These are phyloP conservation scores for Malassezia dermatis DNA, from an alignment of 1,284 basidiomycete species.

Conservation along the genomic window DNA sequence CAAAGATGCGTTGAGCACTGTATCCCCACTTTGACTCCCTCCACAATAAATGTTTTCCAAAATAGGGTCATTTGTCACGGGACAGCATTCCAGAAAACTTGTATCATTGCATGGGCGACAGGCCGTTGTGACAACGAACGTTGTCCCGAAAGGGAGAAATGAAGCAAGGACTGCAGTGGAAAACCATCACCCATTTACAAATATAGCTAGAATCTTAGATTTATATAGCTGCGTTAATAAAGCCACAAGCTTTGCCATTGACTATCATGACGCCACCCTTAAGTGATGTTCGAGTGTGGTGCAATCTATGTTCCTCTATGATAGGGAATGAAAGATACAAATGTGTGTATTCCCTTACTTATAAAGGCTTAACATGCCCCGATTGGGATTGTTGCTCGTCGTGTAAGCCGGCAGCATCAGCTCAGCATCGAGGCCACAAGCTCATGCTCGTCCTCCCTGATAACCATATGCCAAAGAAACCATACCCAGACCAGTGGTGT, in stretches of 20 bases:
- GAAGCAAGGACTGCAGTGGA: too few species aligned
- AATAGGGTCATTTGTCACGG: background rate
- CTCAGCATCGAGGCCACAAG: constrained; percentile 21
- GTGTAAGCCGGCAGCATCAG: constrained; percentile 2
- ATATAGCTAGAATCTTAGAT: too few species aligned
- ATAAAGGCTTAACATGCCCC: constrained; percentile 19
- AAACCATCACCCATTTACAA: background rate
- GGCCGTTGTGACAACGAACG: too few species aligned
- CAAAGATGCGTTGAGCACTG: background rate
- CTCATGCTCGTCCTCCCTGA: constrained; percentile 8
- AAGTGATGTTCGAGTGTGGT: background rate
- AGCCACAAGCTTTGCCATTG: background rate
- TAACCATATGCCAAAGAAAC: constrained; percentile 3
- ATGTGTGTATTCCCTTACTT: background rate
- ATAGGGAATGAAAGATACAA: background rate
- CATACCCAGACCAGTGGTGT: background rate
- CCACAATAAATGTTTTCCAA: background rate
- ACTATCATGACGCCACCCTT: background rate
- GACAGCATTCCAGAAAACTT: background rate
- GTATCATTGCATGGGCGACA: too few species aligned
- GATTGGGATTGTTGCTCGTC: constrained; percentile 22
- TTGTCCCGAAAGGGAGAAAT: too few species aligned
- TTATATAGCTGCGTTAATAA: background rate
- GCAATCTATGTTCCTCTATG: background rate
- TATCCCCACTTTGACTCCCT: background rate